These are phyloP conservation scores for Neurospora sp. DNA, from an alignment of 495 filamentous ascomycete species.

Conservation along the genomic window DNA sequence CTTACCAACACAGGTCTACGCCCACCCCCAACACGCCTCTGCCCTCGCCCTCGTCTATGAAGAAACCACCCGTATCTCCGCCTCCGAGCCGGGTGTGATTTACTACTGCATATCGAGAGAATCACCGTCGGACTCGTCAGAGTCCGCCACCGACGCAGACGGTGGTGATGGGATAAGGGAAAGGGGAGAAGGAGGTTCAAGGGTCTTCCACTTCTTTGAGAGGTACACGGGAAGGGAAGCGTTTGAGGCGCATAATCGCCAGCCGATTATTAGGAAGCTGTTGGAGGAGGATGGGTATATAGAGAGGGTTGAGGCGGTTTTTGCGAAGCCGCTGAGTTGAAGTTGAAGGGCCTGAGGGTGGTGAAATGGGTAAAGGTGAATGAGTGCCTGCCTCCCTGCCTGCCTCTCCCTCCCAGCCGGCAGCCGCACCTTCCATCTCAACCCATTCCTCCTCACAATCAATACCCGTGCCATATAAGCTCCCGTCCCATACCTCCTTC, in stretches of 20 bases:
- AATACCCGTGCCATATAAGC: too few species aligned
- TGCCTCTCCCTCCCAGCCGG: too few species aligned
- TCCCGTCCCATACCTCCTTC: too few species aligned
- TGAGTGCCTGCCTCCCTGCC: too few species aligned
- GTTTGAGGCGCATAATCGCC: conserved; percentile 23
- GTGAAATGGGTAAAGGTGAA: too few species aligned
- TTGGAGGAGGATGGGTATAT: conserved; percentile 21
- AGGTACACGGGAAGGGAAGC: conserved; percentile 17
- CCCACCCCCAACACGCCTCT: conserved; percentile 26
- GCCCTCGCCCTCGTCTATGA: conserved; percentile 25
- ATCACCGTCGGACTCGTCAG: not conserved
- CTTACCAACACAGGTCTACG: conserved; percentile 14
- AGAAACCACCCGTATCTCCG: conserved; percentile 22
- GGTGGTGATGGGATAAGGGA: not conserved
- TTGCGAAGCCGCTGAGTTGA: conserved; percentile 1
- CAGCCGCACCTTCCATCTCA: too few species aligned
- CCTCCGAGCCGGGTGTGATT: conserved; percentile 23
- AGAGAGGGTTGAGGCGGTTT: conserved; percentile 18
- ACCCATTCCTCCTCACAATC: too few species aligned
- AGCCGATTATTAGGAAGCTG: conserved; percentile 25
- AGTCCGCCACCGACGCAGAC: too few species aligned
- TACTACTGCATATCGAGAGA: conserved; percentile 26
- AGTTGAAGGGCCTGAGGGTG: too few species aligned
- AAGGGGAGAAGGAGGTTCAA: conserved; percentile 7
- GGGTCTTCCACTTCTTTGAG: conserved; percentile 31